These are phyloP conservation scores for Terana coerulea DNA, from an alignment of 768 basidiomycete species.

Conservation along the genomic window DNA sequence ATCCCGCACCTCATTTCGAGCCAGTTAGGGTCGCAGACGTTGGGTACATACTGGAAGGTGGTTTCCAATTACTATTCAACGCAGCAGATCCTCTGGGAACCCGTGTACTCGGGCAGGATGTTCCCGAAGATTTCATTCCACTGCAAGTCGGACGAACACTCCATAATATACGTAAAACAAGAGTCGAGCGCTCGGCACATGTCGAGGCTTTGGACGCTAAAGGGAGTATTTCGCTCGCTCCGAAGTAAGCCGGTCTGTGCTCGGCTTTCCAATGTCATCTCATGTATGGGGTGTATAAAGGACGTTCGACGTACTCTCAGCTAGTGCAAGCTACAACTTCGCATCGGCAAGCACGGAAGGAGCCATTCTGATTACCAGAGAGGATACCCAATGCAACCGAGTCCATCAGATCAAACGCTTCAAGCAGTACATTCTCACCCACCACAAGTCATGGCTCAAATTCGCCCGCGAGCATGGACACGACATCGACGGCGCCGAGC, in stretches of 20 bases:
- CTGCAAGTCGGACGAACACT: not conserved
- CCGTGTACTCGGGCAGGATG: conserved; percentile 4
- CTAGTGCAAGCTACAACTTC: not conserved
- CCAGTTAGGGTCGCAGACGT: conserved; percentile 8
- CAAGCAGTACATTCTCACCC: conserved; percentile 2
- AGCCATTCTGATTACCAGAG: conserved; percentile 5
- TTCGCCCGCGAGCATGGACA: conserved; percentile 5
- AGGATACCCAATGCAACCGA: not conserved
- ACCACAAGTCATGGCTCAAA: conserved; percentile 8
- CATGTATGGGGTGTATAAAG: not conserved
- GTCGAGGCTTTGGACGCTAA: not conserved
- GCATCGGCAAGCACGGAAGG: not conserved
- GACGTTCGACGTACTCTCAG: not conserved
- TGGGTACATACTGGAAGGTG: conserved; percentile 4
- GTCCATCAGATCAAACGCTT: not conserved
- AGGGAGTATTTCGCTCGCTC: not conserved
- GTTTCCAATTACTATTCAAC: conserved; percentile 10
- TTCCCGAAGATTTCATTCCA: conserved; percentile 5
- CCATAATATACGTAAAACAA: not conserved
- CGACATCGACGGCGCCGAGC: not conserved
- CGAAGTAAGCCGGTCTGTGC: too few relatives aligned
- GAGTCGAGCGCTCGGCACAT: not conserved
- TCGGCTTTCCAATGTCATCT: not conserved
- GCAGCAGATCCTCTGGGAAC: conserved; percentile 1
- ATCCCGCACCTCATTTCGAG: not conserved